Evolutionary conservation across 164 flowering plant species (phyloP).

Genomic region (Kalanchoe fedtschenkoi): DNA sequence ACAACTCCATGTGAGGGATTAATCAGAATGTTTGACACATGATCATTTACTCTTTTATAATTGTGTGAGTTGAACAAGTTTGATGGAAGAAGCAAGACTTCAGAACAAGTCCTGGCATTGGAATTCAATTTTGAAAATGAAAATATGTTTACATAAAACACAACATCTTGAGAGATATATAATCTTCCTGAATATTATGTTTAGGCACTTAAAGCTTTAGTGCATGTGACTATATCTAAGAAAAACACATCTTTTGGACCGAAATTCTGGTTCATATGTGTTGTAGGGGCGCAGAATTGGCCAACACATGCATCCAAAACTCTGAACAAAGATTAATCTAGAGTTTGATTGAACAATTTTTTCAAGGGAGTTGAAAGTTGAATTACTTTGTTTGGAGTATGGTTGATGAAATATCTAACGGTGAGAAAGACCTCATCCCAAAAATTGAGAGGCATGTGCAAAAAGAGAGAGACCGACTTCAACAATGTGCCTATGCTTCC

Average conservation of each 20-base stretch:
- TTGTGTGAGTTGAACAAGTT: no score
- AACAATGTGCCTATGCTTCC: neutral
- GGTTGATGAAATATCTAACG: neutral
- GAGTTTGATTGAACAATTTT: neutral
- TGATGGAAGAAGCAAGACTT: no score
- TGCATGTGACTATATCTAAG: neutral
- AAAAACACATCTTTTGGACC: constrained; percentile 1
- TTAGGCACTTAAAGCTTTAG: neutral
- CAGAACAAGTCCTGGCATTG: no score
- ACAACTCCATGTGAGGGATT: no score
- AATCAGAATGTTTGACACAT: no score
- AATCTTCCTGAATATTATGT: neutral
- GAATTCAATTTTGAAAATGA: neutral
- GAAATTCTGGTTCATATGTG: neutral
- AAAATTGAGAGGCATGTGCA: neutral
- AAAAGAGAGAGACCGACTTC: neutral
- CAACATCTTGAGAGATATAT: neutral
- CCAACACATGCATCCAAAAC: neutral
- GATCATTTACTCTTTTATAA: no score
- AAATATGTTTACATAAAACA: neutral
- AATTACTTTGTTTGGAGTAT: neutral
- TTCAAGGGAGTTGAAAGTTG: neutral
- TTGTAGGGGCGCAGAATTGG: neutral
- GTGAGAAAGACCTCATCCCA: no score
- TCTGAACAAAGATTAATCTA: no score